Evolutionary conservation across 1,284 basidiomycete species (phyloP), one percentile per base, ranked within the genome.

Genomic region (Naganishia sp.): DNA sequence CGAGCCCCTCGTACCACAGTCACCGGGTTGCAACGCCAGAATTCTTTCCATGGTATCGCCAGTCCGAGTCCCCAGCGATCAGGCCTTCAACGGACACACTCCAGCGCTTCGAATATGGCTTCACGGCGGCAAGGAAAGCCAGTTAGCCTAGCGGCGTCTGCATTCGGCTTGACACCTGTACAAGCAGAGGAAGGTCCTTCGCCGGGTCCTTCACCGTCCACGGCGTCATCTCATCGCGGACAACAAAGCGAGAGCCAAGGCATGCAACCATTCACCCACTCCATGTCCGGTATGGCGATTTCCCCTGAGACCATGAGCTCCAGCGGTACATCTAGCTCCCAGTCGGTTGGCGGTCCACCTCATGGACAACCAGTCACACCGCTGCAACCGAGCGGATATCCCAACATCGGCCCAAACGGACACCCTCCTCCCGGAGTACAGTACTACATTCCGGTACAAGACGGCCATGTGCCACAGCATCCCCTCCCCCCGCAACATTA

Each of bases 121-220:
- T 71, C 15, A 21, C 67, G 68, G n/a, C 64, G 73, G n/a, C 72
- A 71, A 44, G 68, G 68, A 9, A 67, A 73, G 28, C 74, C 74
- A 2, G 49, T 69, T 7, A 73, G 71, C 61, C 67, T 77, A 7
- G 76, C 74, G 1, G 76, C 76, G 39, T 75, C 76, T 23, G 76
- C 75, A 2, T 77, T 77, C 50, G 76, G 76, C 31, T 71, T 77
- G 64, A 76, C 76, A 10, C 73, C 74, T 10, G 61, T 75, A 25
- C 67, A 70, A 31, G 68, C 70, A 23, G 71, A 73, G 16, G 71
- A 64, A 16, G 49, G 63, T 52, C 25, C 73, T 71, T 16, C 74
- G 71, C 9, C 25, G 71, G 21, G 46, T 2, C 73, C 73, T 11
- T 72, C 72, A 1, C 69, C 72, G 6, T 45, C 64, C 10, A 66